Evolutionary conservation across 345 rosid species (phyloP).

Genomic region (Punica granatum): DNA sequence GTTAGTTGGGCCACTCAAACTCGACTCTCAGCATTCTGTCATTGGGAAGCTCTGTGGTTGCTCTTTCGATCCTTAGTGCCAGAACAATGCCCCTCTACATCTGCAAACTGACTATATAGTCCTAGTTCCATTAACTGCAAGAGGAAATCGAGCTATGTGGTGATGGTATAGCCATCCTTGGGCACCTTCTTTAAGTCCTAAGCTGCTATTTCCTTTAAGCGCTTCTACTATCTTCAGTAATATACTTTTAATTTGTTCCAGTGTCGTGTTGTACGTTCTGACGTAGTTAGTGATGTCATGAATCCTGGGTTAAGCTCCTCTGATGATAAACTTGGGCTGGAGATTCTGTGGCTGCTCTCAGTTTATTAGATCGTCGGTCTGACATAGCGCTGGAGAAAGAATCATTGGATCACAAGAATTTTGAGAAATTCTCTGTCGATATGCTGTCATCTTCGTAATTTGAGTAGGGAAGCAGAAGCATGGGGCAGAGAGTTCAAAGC

Average conservation of each 20-base stretch:
- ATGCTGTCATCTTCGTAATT: slow-evolving; percentile 58
- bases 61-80: slow-evolving; percentile 80
- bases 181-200: background rate
- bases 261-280: slow-evolving; percentile 43
- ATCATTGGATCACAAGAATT: slow-evolving; percentile 53
- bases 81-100: slow-evolving; percentile 59
- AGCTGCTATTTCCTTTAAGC: background rate
- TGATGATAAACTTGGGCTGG: slow-evolving; percentile 36
- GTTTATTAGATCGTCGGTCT: slow-evolving; percentile 51
- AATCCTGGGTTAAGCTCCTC: slow-evolving; percentile 35
- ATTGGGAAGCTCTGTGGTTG: slow-evolving; percentile 71
- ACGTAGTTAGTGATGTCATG: slow-evolving; percentile 33
- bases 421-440: slow-evolving; percentile 66
- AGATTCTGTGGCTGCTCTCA: slow-evolving; percentile 44
- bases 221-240: slow-evolving; percentile 2
- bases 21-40: slow-evolving; percentile 40
- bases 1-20: slow-evolving; percentile 47
- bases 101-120: slow-evolving; percentile 67
- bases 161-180: slow-evolving; percentile 43
- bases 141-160: slow-evolving; percentile 57
- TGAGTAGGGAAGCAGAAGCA: slow-evolving; percentile 54
- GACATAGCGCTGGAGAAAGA: slow-evolving; percentile 65
- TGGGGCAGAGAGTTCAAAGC: slow-evolving; percentile 68
- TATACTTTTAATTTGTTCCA: slow-evolving; percentile 8
- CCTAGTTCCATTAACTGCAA: slow-evolving; percentile 57